Percentiles rank a stretch among this genome's conserved stretches.
Evolutionary conservation across 805 yeast genomes (phyloP).

Genomic region (Candida vaughaniae): DNA sequence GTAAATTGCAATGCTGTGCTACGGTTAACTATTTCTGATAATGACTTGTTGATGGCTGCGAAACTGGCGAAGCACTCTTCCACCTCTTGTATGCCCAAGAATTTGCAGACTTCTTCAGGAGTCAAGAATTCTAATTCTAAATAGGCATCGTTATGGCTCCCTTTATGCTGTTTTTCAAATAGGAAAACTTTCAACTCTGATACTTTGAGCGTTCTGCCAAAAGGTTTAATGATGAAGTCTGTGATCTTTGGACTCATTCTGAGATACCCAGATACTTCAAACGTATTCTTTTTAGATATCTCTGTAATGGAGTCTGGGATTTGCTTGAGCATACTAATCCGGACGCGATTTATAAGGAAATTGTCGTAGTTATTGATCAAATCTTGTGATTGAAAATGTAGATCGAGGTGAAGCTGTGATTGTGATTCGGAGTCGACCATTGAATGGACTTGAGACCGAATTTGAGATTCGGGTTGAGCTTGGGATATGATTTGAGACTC

Average conservation of each 20-base stretch:
- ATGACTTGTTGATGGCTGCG: not conserved
- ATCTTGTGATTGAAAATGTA: no score
- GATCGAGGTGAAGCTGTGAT: not conserved
- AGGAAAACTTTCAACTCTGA: constrained; percentile 23
- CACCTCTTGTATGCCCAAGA: constrained; percentile 17
- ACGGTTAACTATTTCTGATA: no score
- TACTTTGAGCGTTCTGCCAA: constrained; percentile 25
- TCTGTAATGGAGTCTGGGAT: constrained; percentile 12
- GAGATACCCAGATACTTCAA: constrained; percentile 19
- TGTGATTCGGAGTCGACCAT: not conserved
- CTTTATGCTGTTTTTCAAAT: constrained; percentile 7
- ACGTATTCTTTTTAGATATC: constrained; percentile 13
- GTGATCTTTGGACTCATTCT: constrained; percentile 17
- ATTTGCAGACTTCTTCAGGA: constrained; percentile 24
- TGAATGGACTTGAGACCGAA: not conserved
- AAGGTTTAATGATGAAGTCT: constrained; percentile 28
- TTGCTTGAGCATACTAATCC: constrained; percentile 6
- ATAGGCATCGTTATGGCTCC: not conserved
- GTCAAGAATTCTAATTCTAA: constrained; percentile 22
- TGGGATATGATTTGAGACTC: constrained; percentile 6
- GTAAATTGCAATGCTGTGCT: no score
- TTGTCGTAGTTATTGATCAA: constrained; percentile 1
- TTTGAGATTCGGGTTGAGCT: not conserved
- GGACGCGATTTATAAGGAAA: constrained; percentile 3
- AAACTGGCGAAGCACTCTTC: constrained; percentile 9